Conservation (phyloP, 75 land plant species). For the Cupressus sempervirens region DNA sequence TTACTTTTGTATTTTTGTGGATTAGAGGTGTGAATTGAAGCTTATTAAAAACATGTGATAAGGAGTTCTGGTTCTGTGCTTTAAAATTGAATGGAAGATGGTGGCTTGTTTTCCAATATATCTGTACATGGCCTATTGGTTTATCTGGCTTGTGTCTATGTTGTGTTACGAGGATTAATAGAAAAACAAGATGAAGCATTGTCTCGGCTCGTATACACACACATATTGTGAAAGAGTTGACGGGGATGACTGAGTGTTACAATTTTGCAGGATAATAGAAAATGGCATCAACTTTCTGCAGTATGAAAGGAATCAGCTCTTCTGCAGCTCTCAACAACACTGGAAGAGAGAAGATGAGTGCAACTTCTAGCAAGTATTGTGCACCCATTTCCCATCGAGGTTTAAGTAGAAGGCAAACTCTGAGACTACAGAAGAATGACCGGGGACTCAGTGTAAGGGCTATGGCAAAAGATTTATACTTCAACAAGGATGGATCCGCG, state of each 20-base stretch:
- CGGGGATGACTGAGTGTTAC: neutral
- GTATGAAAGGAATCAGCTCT: neutral
- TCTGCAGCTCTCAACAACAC: neutral
- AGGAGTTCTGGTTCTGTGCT: neutral
- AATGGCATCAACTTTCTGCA: conserved; percentile 5
- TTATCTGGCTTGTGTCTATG: neutral
- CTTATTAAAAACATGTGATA: neutral
- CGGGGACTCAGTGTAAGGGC: conserved; percentile 16
- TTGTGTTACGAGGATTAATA: neutral
- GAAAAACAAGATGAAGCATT: neutral
- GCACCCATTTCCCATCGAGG: neutral
- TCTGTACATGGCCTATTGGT: neutral
- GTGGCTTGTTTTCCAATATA: too few relatives aligned
- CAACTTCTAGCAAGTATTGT: neutral
- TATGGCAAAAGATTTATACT: conserved; percentile 63
- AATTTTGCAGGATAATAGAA: neutral
- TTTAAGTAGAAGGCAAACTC: neutral
- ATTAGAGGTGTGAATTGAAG: neutral
- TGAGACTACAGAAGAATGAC: neutral
- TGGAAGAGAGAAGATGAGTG: conserved; percentile 7
- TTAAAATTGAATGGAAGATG: neutral
- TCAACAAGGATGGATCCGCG: conserved; percentile 82
- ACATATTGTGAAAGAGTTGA: neutral
- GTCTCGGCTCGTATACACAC: neutral
- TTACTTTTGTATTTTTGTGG: neutral